These are phyloP conservation scores for Schizosaccharomyces osmophilus DNA, from an alignment of 805 yeast genomes.

Conservation along the genomic window DNA sequence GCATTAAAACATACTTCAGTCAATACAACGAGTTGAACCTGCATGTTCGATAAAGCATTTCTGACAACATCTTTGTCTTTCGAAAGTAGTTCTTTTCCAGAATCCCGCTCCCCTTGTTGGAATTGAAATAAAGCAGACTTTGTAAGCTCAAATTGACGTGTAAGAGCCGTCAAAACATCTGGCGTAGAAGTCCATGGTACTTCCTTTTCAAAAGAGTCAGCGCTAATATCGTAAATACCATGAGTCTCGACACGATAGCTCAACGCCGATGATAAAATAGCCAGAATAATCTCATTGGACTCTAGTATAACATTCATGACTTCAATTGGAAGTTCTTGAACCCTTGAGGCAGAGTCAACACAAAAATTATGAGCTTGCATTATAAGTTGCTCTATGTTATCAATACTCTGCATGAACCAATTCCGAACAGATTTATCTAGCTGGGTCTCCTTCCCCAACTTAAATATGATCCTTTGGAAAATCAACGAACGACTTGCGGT, in stretches of 20 bases:
- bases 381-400: background rate
- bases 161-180: slow-evolving; percentile 33
- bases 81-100: background rate
- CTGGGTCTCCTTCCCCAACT: background rate
- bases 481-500: background rate
- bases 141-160: background rate
- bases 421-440: background rate
- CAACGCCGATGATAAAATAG: background rate
- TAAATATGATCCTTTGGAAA: background rate
- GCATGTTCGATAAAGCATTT: background rate
- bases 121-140: background rate
- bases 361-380: background rate
- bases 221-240: background rate
- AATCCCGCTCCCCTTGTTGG: background rate
- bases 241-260: background rate
- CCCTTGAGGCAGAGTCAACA: background rate
- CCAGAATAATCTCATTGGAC: background rate
- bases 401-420: background rate
- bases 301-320: background rate
- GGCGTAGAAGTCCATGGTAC: slow-evolving; percentile 82
- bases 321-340: background rate
- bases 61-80: background rate
- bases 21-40: background rate
- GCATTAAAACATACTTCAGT: background rate
- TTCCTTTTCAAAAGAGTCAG: background rate